Percentiles rank a stretch among this genome's conserved stretches.
Conservation (phyloP, 345 rosid genomes). For the Erucastrum elatum region DNA sequence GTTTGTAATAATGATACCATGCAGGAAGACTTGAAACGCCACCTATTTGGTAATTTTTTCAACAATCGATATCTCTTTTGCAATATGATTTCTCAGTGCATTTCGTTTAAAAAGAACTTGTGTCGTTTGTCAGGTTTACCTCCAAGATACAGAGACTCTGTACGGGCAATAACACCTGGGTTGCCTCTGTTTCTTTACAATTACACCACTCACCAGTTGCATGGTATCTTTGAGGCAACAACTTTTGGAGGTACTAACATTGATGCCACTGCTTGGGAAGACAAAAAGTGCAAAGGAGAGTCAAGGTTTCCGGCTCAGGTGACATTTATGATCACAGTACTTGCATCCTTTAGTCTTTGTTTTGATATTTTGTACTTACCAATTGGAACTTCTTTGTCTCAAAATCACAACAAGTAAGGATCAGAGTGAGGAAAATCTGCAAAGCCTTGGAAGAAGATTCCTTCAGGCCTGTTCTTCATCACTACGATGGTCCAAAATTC, state of each 20-base stretch:
- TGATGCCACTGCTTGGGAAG: constrained; percentile 99
- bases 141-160: constrained; percentile 97
- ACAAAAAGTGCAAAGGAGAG: constrained; percentile 97
- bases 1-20: constrained; percentile 98
- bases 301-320: constrained; percentile 99
- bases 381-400: not conserved
- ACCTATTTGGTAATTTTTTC: constrained; percentile 75
- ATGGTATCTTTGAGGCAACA: constrained; percentile 97
- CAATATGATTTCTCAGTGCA: not conserved
- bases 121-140: constrained; percentile 69
- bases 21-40: constrained; percentile 95
- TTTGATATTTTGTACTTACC: not conserved
- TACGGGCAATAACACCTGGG: constrained; percentile 96
- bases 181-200: constrained; percentile 94
- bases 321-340: not conserved
- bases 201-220: constrained; percentile 95
- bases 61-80: no score
- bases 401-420: constrained; percentile 57
- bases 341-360: not conserved
- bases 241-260: constrained; percentile 97
- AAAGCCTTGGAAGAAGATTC: constrained; percentile 97
- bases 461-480: constrained; percentile 94
- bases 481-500: constrained; percentile 94
- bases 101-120: not conserved
- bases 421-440: constrained; percentile 80